These are phyloP conservation scores for Toxicodendron radicans DNA, from an alignment of 345 rosid genomes.

Conservation along the genomic window DNA sequence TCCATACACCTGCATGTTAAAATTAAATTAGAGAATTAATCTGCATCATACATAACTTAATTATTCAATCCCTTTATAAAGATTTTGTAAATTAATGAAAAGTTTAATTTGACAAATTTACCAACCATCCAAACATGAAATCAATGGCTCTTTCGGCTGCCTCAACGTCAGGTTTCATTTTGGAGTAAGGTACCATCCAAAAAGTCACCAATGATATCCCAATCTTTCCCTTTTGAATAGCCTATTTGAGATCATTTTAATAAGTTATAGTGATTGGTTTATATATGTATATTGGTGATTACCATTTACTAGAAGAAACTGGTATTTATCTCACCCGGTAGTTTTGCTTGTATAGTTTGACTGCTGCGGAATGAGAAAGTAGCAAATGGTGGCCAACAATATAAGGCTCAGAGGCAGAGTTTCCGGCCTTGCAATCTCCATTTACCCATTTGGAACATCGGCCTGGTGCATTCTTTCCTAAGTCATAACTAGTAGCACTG, in stretches of 20 bases:
- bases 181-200: slow-evolving; percentile 33
- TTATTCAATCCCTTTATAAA: too few relatives aligned
- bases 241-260: slow-evolving; percentile 6
- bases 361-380: slow-evolving; percentile 36
- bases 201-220: slow-evolving; percentile 25
- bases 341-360: slow-evolving; percentile 24
- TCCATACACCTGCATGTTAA: slow-evolving; percentile 2
- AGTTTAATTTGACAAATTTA: too few relatives aligned
- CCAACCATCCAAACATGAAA: slow-evolving; percentile 23
- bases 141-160: slow-evolving; percentile 18
- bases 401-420: slow-evolving; percentile 37
- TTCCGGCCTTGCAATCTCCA: slow-evolving; percentile 20
- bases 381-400: slow-evolving; percentile 28
- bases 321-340: slow-evolving; percentile 22
- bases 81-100: too few relatives aligned
- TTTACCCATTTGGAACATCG: slow-evolving; percentile 20
- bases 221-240: slow-evolving; percentile 35
- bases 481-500: neutral
- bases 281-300: too few relatives aligned
- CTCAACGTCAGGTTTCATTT: slow-evolving; percentile 13
- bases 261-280: too few relatives aligned
- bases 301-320: too few relatives aligned
- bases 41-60: neutral
- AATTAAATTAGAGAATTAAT: neutral
- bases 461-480: slow-evolving; percentile 14